phyloP scores from a whole-genome alignment of 2,329 filamentous ascomycete species.

The Aspergillus quadrilineatus region DNA sequence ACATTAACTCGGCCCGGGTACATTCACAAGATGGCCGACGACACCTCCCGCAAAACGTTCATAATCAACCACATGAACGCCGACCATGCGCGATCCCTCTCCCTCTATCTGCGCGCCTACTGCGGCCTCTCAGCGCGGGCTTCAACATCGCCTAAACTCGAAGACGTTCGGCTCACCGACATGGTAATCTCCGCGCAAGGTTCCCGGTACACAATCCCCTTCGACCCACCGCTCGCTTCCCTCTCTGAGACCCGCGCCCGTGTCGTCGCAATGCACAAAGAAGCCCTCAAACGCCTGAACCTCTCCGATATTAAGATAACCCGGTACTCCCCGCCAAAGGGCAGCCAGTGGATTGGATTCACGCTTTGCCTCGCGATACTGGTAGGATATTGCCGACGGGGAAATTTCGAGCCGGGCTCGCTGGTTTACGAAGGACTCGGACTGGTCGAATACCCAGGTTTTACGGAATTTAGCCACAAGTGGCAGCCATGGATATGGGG shows the following conservation, averaged over 20 bases:
- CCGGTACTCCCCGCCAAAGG: conserved; percentile 53
- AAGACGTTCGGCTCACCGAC: conserved; percentile 62
- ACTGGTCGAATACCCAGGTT: conserved; percentile 55
- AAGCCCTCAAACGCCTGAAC: conserved; percentile 60
- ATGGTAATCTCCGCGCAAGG: conserved; percentile 61
- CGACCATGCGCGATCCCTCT: conserved; percentile 73
- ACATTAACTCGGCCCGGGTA: not conserved
- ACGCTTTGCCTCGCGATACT: conserved; percentile 56
- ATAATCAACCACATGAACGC: conserved; percentile 84
- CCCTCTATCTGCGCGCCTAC: conserved; percentile 75
- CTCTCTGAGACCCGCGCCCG: conserved; percentile 68
- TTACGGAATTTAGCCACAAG: conserved; percentile 58
- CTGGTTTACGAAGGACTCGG: conserved; percentile 50
- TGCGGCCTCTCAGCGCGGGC: conserved; percentile 55
- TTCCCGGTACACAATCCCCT: conserved; percentile 54
- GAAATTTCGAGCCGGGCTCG: conserved; percentile 56
- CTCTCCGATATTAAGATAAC: conserved; percentile 57
- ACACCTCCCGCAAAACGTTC: conserved; percentile 51
- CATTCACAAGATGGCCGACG: conserved; percentile 7
- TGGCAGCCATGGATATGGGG: conserved; percentile 60
- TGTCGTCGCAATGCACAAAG: conserved; percentile 70
- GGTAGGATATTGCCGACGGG: conserved; percentile 49
- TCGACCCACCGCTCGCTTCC: conserved; percentile 69
- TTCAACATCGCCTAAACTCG: conserved; percentile 60
- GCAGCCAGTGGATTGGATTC: conserved; percentile 56